Base-by-base conservation (phyloP, 768 basidiomycete species). In the Mycena leptocephala region DNA sequence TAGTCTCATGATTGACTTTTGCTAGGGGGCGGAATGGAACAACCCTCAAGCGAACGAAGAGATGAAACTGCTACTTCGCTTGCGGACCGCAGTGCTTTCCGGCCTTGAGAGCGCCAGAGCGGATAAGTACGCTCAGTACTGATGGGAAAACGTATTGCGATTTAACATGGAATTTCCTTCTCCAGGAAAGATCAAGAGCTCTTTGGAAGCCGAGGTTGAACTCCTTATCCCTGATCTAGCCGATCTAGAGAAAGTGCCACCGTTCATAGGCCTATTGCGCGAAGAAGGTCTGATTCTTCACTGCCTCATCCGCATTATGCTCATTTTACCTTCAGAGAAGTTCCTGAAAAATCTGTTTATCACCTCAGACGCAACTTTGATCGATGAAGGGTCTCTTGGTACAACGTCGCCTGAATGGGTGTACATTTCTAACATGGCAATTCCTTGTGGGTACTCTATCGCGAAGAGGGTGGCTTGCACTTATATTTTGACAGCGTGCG, bases 271-370 rank as follows among this genome's bases (percentile, higher is more conserved):
- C 10, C 70, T 90, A 14, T 77, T 90, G 35, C 76, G 88, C 33
- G 82, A 89, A 28, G 88, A 89, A 81, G 90, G 92, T 85, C 32
- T 56, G 53, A 13, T 39, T 30, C 67, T 37, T 58, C 10, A 24
- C 51, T 41, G 26, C 41, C 24, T 37, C 39, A 37, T 28, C n/a
- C 32, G 65, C 63, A 30, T 55, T 53, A 74, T 16, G 63, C 37
- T 20, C 51, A n/a, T 55, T 64, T 51, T 24, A 39, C n/a, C 28
- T 24, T n/a, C 79, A 96, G 96, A 90, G 80, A 80, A 84, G 22
- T 89, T 92, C 72, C 84, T 97, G 30, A 93, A 92, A 80, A 93
- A 92, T 0, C 86, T 98, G 7, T 96, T 96, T 84, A 95, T 95
- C 66, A 94, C 96, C 2, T 97, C 96, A 1, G 89, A 95, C 68